Base-by-base conservation (phyloP, 2,329 filamentous ascomycete genomes). In the Sodiomyces alkalinus region DNA sequence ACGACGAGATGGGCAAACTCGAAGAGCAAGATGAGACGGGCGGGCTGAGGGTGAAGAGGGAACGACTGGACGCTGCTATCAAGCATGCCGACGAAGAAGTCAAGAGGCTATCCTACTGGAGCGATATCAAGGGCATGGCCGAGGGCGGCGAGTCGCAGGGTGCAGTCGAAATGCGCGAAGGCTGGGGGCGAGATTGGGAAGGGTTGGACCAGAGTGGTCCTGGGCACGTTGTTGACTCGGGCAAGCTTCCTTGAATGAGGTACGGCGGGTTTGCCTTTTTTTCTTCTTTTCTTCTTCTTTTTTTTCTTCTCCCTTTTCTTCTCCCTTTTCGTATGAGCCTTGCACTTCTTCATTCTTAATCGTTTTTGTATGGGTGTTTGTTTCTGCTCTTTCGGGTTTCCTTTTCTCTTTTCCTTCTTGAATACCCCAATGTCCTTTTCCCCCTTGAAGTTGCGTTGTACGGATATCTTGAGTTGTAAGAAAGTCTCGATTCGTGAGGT, bases 101-200 rank as follows among this genome's bases (percentile, higher is more conserved):
- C 27, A 74, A 74, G 32, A 75, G 68, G 34, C 58, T 93, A 6
- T 82, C 92, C 28, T 92, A 85, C 47, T 93, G 87, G 77, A 86
- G 79, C 45, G 81, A 92, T 45, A 70, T 82, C 37, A 80, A 74
- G 49, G 67, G 67, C 11, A 74, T 83, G 54, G 68, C 75, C 1
- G 60, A 63, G 37, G 53, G 51, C 8, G 66, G 65, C 18, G 55
- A 64, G 29, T 51, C 60, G 3, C 51, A 47, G 19, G 49, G 55
- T 12, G 62, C 58, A 3, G 55, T 62, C 2, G 58, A 60, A 31
- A 37, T 44, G 10, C 32, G 49, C 35, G 49, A 55, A 27, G 58
- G 56, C 6, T 62, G 59, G 59, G 47, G 53, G 33, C 45, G 54
- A 3, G 49, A 47, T 10, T 69, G 63, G 60, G 49, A 59, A 37